These are phyloP conservation scores for Solanum peruvianum DNA, from an alignment of 257 asterid genomes.

Conservation along the genomic window DNA sequence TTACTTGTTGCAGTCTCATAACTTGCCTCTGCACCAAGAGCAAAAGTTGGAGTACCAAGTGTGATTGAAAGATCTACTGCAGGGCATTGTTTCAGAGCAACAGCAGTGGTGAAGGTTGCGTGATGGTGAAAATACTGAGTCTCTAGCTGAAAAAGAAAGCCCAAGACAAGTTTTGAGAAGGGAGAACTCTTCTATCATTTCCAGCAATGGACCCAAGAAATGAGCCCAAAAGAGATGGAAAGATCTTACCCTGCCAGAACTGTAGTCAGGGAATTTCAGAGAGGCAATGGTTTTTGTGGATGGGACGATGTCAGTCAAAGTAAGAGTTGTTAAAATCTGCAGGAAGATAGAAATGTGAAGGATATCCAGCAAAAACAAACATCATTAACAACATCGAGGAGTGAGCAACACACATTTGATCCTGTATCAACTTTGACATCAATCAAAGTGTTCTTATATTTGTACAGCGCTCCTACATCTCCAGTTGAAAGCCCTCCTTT, in stretches of 20 bases:
- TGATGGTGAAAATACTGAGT: conserved; percentile 75
- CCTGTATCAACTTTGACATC: conserved; percentile 90
- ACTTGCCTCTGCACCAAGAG: conserved; percentile 79
- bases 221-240: background rate
- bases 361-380: conserved; percentile 2
- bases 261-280: conserved; percentile 58
- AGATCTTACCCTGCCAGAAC: conserved; percentile 64
- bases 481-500: conserved; percentile 83
- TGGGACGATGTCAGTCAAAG: conserved; percentile 48
- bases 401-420: conserved; percentile 47
- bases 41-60: conserved; percentile 79
- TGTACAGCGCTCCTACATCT: conserved; percentile 63
- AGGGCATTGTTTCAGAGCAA: conserved; percentile 53
- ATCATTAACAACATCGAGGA: background rate
- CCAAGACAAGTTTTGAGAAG: background rate
- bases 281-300: conserved; percentile 66
- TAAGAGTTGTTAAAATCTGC: conserved; percentile 55
- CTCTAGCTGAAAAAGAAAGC: conserved; percentile 43
- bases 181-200: background rate
- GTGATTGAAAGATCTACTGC: conserved; percentile 56
- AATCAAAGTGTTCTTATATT: conserved; percentile 40
- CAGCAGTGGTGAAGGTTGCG: conserved; percentile 65
- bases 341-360: background rate
- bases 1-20: conserved; percentile 61
- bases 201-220: background rate